These are phyloP conservation scores for Leccinum angustisporum DNA, from an alignment of 1,284 basidiomycete genomes.

Conservation along the genomic window DNA sequence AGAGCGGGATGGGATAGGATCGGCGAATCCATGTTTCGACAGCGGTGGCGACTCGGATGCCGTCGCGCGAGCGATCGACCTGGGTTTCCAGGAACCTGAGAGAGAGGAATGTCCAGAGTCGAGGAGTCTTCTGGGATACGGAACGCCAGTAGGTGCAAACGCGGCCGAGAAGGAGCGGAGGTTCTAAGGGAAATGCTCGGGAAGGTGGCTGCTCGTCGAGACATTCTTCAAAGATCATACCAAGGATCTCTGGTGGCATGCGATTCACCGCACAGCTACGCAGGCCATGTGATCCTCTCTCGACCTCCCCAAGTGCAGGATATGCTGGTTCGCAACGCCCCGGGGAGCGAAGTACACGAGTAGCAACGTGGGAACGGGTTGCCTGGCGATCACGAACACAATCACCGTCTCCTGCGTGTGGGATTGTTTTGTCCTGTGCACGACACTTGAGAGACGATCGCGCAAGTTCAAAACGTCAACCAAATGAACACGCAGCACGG, in stretches of 20 bases:
- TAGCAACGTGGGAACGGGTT: background rate
- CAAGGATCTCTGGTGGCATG: constrained; percentile 29
- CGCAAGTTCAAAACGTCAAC: background rate
- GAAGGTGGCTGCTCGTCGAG: constrained; percentile 8
- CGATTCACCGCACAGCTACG: constrained; percentile 5
- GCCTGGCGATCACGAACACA: background rate
- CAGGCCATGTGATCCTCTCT: background rate
- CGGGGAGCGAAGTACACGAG: background rate
- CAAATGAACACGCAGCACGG: background rate
- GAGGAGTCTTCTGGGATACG: constrained; percentile 12
- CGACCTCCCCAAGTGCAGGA: background rate
- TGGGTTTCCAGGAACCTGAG: constrained; percentile 24
- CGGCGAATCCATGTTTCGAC: constrained; percentile 26
- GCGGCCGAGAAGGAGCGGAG: constrained; percentile 24
- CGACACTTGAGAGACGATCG: background rate
- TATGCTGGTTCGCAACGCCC: background rate
- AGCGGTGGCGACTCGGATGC: constrained; percentile 11
- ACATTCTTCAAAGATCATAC: constrained; percentile 27
- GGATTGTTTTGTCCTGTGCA: constrained; percentile 2
- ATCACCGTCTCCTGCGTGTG: background rate
- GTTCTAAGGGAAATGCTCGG: constrained; percentile 6
- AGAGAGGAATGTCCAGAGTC: constrained; percentile 28
- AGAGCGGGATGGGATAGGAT: constrained; percentile 24
- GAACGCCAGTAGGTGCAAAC: constrained; percentile 28
- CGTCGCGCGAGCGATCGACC: constrained; percentile 26